phyloP scores from a whole-genome alignment of 208 protist species.

The Leishmania guyanensis region DNA sequence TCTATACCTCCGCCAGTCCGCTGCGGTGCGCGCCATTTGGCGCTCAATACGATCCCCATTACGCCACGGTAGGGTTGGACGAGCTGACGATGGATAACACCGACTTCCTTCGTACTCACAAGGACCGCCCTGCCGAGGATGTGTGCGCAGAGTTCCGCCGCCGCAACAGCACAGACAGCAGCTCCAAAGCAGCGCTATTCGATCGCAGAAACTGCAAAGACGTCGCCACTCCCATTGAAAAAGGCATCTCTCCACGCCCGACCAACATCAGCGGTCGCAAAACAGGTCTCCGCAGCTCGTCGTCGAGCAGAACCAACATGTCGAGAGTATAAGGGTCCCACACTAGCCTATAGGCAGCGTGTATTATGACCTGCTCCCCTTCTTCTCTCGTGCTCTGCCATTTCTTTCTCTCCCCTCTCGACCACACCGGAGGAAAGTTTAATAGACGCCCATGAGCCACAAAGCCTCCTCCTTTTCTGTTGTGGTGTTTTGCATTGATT shows the following conservation, averaged over 20 bases:
- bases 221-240: background rate
- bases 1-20: conserved; percentile 55
- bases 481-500: background rate
- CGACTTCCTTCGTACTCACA: conserved; percentile 31
- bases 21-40: conserved; percentile 63
- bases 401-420: background rate
- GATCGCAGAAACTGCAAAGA: background rate
- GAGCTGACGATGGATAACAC: conserved; percentile 81
- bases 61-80: conserved; percentile 58
- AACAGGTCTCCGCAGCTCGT: background rate
- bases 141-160: conserved; percentile 55
- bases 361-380: background rate
- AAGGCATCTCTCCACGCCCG: background rate
- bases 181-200: background rate
- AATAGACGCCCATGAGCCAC: background rate
- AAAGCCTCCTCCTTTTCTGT: background rate
- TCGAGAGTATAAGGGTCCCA: background rate
- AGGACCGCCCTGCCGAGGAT: conserved; percentile 29
- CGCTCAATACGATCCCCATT: conserved; percentile 74
- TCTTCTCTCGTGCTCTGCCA: background rate
- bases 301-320: background rate
- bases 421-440: background rate
- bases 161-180: conserved; percentile 20
- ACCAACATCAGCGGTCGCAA: background rate
- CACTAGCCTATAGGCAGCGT: too few relatives aligned